phyloP scores from a whole-genome alignment of 768 basidiomycete genomes.

The Sporobolomyces phaffii region DNA sequence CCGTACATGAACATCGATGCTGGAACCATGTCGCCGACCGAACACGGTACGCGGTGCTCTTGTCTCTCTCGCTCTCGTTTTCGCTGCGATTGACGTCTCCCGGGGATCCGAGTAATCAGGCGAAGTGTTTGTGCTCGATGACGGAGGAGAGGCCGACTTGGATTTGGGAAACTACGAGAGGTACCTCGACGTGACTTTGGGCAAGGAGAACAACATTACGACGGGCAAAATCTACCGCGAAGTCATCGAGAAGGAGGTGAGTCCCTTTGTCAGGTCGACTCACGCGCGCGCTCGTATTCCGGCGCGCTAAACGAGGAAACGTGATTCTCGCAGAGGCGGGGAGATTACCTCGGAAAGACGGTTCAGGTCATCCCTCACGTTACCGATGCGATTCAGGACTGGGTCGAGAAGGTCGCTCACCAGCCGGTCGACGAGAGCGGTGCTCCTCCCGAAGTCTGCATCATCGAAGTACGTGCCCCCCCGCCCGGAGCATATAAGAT shows the following conservation, averaged over 20 bases:
- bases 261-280: slow-evolving; percentile 41
- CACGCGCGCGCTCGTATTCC: not conserved
- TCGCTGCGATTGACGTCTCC: not conserved
- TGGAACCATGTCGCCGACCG: slow-evolving; percentile 96
- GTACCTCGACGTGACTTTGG: slow-evolving; percentile 89
- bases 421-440: slow-evolving; percentile 91
- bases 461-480: slow-evolving; percentile 70
- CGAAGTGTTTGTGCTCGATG: slow-evolving; percentile 96
- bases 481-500: not conserved
- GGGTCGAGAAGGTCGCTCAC: slow-evolving; percentile 91
- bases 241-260: slow-evolving; percentile 93
- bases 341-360: slow-evolving; percentile 85
- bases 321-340: slow-evolving; percentile 45
- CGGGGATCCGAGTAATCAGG: slow-evolving; percentile 51
- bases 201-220: slow-evolving; percentile 94
- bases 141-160: slow-evolving; percentile 95
- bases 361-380: slow-evolving; percentile 96
- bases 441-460: slow-evolving; percentile 90
- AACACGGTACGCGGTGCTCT: slow-evolving; percentile 62
- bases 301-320: not conserved
- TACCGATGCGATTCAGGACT: slow-evolving; percentile 95
- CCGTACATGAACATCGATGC: slow-evolving; percentile 99
- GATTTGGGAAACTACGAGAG: slow-evolving; percentile 98
- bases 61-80: not conserved
- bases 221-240: slow-evolving; percentile 96